Conservation (phyloP, 345 rosid species). For the Salix purpurea region DNA sequence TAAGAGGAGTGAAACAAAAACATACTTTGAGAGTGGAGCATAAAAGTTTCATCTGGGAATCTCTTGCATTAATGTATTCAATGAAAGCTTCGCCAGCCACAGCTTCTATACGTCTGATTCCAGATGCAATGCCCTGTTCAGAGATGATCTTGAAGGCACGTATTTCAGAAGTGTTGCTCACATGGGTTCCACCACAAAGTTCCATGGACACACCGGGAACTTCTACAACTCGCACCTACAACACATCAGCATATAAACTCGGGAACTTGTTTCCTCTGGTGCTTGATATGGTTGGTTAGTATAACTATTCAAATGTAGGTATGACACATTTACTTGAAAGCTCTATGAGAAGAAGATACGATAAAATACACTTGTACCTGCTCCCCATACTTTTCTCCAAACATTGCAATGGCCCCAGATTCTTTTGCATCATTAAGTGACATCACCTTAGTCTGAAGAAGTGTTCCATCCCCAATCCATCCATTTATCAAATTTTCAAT, state of each 20-base stretch:
- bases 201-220: slow-evolving; percentile 99
- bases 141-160: slow-evolving; percentile 87
- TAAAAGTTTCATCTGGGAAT: slow-evolving; percentile 69
- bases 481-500: slow-evolving; percentile 67
- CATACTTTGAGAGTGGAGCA: slow-evolving; percentile 81
- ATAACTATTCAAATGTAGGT: neutral
- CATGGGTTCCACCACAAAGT: slow-evolving; percentile 98
- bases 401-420: slow-evolving; percentile 97
- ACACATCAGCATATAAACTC: slow-evolving; percentile 6
- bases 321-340: neutral
- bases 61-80: slow-evolving; percentile 72
- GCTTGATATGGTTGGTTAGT: too few relatives aligned
- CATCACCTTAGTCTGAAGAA: slow-evolving; percentile 80
- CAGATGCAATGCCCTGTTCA: slow-evolving; percentile 97
- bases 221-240: slow-evolving; percentile 92
- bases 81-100: slow-evolving; percentile 95
- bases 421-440: slow-evolving; percentile 69
- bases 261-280: neutral
- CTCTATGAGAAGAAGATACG: neutral
- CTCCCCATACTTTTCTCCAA: slow-evolving; percentile 93
- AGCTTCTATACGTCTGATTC: slow-evolving; percentile 88
- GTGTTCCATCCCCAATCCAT: slow-evolving; percentile 76
- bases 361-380: slow-evolving; percentile 44
- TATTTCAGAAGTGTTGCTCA: slow-evolving; percentile 79
- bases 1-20: slow-evolving; percentile 1